These are phyloP conservation scores for Tinospora cordifolia DNA, from an alignment of 164 flowering plant genomes.

Conservation along the genomic window DNA sequence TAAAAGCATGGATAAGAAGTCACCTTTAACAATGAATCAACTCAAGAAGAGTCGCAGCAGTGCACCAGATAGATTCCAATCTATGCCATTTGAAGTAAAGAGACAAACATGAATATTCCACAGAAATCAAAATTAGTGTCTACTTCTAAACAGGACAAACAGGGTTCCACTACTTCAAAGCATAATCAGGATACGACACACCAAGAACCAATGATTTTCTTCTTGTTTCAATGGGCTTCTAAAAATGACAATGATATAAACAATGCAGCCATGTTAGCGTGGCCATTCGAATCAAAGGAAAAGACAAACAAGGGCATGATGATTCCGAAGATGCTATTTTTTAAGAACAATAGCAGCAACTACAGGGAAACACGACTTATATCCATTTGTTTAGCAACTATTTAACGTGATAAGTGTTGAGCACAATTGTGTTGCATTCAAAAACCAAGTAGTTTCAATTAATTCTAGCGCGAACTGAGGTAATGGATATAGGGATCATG, in stretches of 20 bases:
- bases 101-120: not conserved
- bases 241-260: no score
- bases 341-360: no score
- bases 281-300: no score
- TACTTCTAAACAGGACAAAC: not conserved
- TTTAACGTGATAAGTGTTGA: not conserved
- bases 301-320: no score
- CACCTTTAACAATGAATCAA: not conserved
- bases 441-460: not conserved
- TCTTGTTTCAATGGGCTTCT: no score
- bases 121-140: not conserved
- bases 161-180: not conserved
- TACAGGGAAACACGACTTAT: no score
- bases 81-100: not conserved
- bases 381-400: not conserved
- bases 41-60: not conserved
- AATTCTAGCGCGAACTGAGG: not conserved
- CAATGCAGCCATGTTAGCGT: no score
- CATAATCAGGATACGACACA: no score
- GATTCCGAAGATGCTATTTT: no score
- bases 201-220: no score
- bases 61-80: not conserved
- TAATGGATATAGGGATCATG: conserved; percentile 23
- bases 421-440: not conserved
- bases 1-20: not conserved